Percentiles rank a stretch among this genome's conserved stretches.
These are phyloP conservation scores for Acacia pycnantha DNA, from an alignment of 331 rosid genomes.

Conservation along the genomic window DNA sequence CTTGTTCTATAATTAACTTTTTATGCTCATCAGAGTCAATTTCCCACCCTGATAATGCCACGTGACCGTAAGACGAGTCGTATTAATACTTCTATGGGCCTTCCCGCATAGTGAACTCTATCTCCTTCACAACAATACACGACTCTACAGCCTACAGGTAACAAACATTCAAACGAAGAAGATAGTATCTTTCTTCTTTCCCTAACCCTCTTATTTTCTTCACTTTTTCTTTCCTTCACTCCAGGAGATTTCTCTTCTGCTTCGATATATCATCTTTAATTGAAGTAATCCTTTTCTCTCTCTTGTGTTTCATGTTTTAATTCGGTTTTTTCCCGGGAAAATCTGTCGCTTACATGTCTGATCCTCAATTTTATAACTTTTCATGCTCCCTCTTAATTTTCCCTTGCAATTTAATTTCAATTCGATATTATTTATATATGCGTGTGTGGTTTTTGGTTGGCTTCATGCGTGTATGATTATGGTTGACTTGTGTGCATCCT, in stretches of 20 bases:
- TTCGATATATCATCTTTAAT: neutral
- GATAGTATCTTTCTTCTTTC: neutral
- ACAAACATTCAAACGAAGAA: neutral
- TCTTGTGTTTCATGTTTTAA: neutral
- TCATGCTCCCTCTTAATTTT: neutral
- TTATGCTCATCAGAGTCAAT: neutral
- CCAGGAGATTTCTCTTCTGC: neutral
- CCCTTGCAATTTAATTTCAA: neutral
- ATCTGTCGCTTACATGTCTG: neutral
- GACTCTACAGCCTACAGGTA: neutral
- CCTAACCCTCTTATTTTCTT: neutral
- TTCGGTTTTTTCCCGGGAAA: conserved; percentile 6
- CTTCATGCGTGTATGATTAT: neutral
- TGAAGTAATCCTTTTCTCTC: conserved; percentile 25
- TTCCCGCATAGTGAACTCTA: neutral
- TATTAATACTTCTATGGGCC: neutral
- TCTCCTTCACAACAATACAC: neutral
- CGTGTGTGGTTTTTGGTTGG: neutral
- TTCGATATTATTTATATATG: neutral
- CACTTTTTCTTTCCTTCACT: neutral
- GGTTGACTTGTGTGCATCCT: neutral
- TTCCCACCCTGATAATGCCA: neutral
- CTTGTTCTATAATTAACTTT: neutral
- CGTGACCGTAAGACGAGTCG: neutral
- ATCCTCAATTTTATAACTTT: neutral